Base-by-base conservation (phyloP, 225 moss, liverwort and hornwort genomes). In the Lunularia cruciata region DNA sequence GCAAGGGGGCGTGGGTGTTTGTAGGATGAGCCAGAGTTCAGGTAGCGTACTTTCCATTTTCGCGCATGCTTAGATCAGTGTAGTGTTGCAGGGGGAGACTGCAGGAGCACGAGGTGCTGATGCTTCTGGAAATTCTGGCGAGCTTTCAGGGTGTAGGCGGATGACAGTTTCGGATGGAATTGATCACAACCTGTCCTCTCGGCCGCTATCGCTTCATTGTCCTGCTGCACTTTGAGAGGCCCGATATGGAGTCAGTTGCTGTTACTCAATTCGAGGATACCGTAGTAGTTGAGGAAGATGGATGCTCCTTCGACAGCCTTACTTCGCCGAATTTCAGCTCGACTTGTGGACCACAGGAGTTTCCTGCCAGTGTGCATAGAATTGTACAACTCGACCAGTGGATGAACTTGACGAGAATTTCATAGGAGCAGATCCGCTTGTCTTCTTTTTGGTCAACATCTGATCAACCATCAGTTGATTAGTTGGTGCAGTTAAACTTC, bases 51-150 rank as follows among this genome's bases (percentile, higher is more conserved):
- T 5, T 49, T 49, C 2, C 49, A 49, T 49, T 7, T 34, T 36
- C 7, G 10, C 27, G 57, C 30, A 13, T 57, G 12, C 30, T 14
- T 19, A 18, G 4, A 16, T 30, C 5, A 57, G 8, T 33, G 8
- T 6, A 60, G 3, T 60, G n/a, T n/a, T 13, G 60, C 32, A 37
- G 34, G 18, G 16, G 14, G 60, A 35, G 18, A 3, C 14, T 18
- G 19, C 9, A n/a, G 19, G 36, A 62, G 61, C 61, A 39, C 25
- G 61, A 62, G 40, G 3, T 38, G 59, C 59, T 26, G 39, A 40
- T 62, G 61, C 61, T 22, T 12, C 39, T 38, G 22, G 19, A 40
- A 40, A 4, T 42, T 2, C 39, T 62, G 61, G 40, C 61, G 37
- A 62, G 61, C 26, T 13, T 8, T 62, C 1, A n/a, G n/a, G n/a